Evolutionary conservation across 2,329 filamentous ascomycete genomes (phyloP).

Genomic region (Aspergillus floridensis): DNA sequence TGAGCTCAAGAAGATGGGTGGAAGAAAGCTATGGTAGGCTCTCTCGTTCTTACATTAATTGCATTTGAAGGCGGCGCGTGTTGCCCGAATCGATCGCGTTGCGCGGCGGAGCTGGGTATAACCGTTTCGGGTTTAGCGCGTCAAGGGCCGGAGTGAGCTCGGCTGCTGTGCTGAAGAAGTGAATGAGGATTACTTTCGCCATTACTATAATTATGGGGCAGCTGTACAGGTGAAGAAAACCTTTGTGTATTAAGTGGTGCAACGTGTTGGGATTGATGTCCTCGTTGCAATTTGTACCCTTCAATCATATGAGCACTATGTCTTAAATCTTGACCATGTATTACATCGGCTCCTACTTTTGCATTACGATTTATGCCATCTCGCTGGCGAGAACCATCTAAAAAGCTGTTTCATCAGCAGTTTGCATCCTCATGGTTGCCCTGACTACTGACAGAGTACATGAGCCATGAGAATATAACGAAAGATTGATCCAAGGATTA

Average conservation of each 20-base stretch:
- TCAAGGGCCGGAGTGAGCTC: not conserved
- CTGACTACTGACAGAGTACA: not conserved
- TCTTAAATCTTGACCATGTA: too few relatives aligned
- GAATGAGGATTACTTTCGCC: too few relatives aligned
- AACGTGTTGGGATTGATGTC: not conserved
- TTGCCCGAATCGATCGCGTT: constrained; percentile 21
- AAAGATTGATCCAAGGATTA: not conserved
- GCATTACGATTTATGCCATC: not conserved
- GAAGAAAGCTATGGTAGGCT: not conserved
- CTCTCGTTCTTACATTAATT: not conserved
- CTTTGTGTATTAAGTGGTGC: not conserved
- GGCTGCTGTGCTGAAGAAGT: too few relatives aligned
- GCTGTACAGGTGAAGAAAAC: not conserved
- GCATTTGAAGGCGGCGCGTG: constrained; percentile 1
- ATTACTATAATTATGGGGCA: too few relatives aligned
- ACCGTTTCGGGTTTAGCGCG: constrained; percentile 22
- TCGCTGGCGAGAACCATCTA: not conserved
- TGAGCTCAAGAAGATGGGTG: not conserved
- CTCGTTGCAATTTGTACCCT: not conserved
- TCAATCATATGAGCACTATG: not conserved
- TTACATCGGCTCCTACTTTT: not conserved
- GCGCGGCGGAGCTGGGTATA: constrained; percentile 24
- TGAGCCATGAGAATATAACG: not conserved
- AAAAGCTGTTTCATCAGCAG: not conserved
- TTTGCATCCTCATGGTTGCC: not conserved